Base-by-base conservation (phyloP, 2,329 filamentous ascomycete genomes). In the Canariomyces notabilis region DNA sequence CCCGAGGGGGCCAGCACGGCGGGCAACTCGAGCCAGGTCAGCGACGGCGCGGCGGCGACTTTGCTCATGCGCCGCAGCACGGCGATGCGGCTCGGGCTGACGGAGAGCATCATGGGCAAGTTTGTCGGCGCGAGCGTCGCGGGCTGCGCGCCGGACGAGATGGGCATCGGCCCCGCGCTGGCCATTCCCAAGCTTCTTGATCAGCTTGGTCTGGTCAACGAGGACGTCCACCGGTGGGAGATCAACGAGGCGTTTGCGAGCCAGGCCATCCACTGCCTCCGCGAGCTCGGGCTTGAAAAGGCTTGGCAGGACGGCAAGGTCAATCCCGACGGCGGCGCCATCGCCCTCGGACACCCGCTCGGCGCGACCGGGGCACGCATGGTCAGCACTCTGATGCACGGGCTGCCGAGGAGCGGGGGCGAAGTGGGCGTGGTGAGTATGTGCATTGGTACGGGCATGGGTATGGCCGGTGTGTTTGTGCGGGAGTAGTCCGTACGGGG, bases 301-400 rank as follows among this genome's bases (percentile, higher is more conserved):
- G 79, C 60, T 55, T 81, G 73, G 69, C 76, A 83, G 57, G 68
- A 78, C 45, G 79, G 79, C 6, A 83, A 78, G 67, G 85, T 96
- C 15, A 97, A 97, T 68, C 89, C 89, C 0, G 89, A 94, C 59
- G 91, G 91, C 50, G 90, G 91, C 23, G 91, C 90, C 2, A 95
- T 96, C 65, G 90, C 91, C n/a, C 70, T 96, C 19, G 91, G 91
- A 1, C 91, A 96, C 65, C 90, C 90, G 5, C 75, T 96, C 1
- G 90, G 91, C 37, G 90, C 89, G 23, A 96, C 90, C 5, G 89
- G 88, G 26, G 88, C 86, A 22, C 75, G 90, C 56, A 85, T 95
- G 76, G 68, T 89, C 58, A 81, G 81, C 38, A 91, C 87, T 41
- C 65, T 91, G 56, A 57, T 75, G 58, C 79, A 72, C 63, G 95